phyloP scores from a whole-genome alignment of 179 eudicot species.

The Drosera spatulata region DNA sequence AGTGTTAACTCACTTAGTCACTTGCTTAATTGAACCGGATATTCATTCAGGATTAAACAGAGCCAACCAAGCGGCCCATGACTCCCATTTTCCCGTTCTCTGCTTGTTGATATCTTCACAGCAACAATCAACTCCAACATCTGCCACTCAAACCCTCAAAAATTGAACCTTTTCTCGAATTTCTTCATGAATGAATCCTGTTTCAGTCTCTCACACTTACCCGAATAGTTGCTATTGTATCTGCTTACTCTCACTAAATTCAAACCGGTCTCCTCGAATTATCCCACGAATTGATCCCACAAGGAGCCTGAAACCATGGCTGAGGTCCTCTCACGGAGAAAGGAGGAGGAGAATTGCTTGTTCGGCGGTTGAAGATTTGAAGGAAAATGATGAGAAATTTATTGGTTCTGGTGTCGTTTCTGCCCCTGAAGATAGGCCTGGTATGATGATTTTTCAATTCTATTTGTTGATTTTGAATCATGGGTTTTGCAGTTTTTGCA shows the following conservation, averaged over 20 bases:
- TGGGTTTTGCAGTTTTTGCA: not conserved
- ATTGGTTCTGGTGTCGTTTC: conserved; percentile 26
- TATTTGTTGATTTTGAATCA: not conserved
- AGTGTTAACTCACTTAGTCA: no score
- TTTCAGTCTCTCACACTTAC: conserved; percentile 36
- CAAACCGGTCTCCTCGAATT: conserved; percentile 13
- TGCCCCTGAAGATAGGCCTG: conserved; percentile 48
- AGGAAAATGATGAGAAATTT: conserved; percentile 21
- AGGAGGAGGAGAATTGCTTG: conserved; percentile 27
- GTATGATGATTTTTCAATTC: conserved; percentile 11
- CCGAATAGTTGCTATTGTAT: conserved; percentile 28
- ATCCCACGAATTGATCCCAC: conserved; percentile 18
- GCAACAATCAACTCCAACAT: no score
- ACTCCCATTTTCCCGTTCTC: no score
- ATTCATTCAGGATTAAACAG: no score
- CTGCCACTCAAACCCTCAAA: no score
- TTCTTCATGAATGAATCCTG: conserved; percentile 13
- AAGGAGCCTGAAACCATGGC: conserved; percentile 12
- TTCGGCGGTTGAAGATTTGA: conserved; percentile 52
- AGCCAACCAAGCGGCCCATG: no score
- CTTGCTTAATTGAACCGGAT: no score
- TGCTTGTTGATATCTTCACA: no score
- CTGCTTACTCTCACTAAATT: conserved; percentile 29
- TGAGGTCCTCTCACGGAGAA: conserved; percentile 16
- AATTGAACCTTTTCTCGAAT: no score